Evolutionary conservation across 78 protist genomes (phyloP), one percentile per base, ranked within the genome.

Genomic region (Thecamonas trahens): DNA sequence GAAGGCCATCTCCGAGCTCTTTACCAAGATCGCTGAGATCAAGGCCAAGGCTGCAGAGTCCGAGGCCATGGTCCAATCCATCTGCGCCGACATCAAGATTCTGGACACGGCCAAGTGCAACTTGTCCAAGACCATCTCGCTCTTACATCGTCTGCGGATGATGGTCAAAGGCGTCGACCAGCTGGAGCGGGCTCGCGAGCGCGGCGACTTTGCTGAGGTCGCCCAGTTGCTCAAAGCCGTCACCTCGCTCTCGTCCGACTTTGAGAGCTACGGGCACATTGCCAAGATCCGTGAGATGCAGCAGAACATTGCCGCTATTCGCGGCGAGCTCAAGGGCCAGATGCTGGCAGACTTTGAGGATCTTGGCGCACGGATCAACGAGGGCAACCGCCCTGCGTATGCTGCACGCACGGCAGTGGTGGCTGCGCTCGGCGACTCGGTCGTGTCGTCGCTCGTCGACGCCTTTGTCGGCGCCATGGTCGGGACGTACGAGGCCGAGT

Each of bases 21-120:
- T 81, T 52, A 49, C 40, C 7, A 80, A 80, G 73, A 76, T 91
- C 39, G 68, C 34, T 0, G 86, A 65, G 37, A 87, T 91, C 59
- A 67, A 77, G 38, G 18, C 35, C 22, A 81, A 81, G 69, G 93
- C 93, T 6, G 89, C 58, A 40, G 67, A 71, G 54, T 80, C 88
- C 9, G 92, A 91, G 78, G 67, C 60, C 49, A 78, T 88, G 80
- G 89, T 88, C 31, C 77, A 79, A 7, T 86, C 85, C 57, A 72
- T 91, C 38, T 85, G 93, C 67, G 35, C 75, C 29, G 91, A 91
- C 67, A 88, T 91, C 47, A 80, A 77, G 61, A 35, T 74, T 35
- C 79, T 91, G 47, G 96, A 91, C 76, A 57, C 42, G 61, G 96
- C 93, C 11, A 88, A 88, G 81, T 65, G 67, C 49, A 86, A 91